Evolutionary conservation across 2,329 filamentous ascomycete species (phyloP).

Genomic region (Shiraia bambusicola): DNA sequence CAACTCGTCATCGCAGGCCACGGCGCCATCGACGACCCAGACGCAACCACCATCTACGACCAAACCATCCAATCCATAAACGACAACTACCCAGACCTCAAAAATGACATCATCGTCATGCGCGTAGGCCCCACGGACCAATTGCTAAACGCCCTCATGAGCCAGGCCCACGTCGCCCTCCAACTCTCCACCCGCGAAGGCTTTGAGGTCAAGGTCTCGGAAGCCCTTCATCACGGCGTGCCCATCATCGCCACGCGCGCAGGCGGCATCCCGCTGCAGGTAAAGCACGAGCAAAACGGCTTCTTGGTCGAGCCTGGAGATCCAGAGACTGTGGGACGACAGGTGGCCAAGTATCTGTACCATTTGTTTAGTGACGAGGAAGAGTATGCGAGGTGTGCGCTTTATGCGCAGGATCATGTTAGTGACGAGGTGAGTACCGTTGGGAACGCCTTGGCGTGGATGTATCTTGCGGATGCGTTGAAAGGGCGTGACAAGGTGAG

Average conservation of each 20-base stretch:
- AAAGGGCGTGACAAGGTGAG: constrained; percentile 58
- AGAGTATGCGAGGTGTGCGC: constrained; percentile 67
- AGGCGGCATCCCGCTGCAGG: constrained; percentile 79
- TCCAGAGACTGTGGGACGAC: constrained; percentile 60
- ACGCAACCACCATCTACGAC: constrained; percentile 71
- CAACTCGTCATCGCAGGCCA: constrained; percentile 79
- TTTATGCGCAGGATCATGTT: constrained; percentile 65
- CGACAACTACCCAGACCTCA: constrained; percentile 52
- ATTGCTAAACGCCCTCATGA: constrained; percentile 73
- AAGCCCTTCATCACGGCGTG: constrained; percentile 76
- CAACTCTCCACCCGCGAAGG: constrained; percentile 81
- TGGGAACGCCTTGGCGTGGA: constrained; percentile 74
- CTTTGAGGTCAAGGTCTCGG: constrained; percentile 84
- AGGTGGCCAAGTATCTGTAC: constrained; percentile 61
- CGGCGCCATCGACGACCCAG: constrained; percentile 78
- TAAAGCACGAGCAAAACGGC: constrained; percentile 70
- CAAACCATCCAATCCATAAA: constrained; percentile 69
- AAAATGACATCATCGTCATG: constrained; percentile 69
- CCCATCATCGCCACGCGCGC: constrained; percentile 74
- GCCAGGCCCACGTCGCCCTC: constrained; percentile 70
- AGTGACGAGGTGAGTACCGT: constrained; percentile 82
- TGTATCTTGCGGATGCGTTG: constrained; percentile 72
- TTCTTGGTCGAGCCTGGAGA: constrained; percentile 74
- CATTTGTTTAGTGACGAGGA: constrained; percentile 66
- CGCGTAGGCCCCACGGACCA: constrained; percentile 77